A percentile compares a stretch with the other conserved stretches of the same genome.
Conservation (phyloP, 2,329 filamentous ascomycete genomes). For the Geosmithia morbida region DNA sequence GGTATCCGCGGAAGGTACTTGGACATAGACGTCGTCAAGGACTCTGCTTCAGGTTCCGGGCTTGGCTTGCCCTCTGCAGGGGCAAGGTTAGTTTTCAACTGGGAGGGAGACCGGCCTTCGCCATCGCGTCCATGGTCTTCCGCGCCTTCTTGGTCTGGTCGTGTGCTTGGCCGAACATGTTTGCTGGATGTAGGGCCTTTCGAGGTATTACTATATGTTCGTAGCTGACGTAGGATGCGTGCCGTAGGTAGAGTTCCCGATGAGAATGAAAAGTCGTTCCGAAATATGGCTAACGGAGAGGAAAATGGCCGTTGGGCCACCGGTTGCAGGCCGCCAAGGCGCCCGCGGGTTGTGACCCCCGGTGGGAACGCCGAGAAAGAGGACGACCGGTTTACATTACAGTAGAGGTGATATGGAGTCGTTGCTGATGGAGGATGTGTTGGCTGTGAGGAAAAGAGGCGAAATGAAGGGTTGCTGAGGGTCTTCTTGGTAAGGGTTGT, state of each 20-base stretch:
- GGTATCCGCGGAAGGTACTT: constrained; percentile 55
- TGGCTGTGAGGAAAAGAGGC: neutral
- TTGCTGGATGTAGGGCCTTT: neutral
- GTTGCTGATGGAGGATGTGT: neutral
- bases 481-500: neutral
- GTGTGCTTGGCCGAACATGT: neutral
- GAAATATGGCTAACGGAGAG: neutral
- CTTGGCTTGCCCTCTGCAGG: neutral
- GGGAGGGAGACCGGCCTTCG: neutral
- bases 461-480: neutral
- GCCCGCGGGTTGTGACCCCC: no score
- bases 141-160: neutral
- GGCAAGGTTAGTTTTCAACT: neutral
- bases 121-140: neutral
- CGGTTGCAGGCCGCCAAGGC: neutral
- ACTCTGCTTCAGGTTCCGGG: constrained; percentile 12
- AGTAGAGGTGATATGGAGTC: neutral
- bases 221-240: neutral
- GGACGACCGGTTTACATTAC: neutral
- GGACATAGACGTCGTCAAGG: constrained; percentile 35
- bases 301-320: neutral
- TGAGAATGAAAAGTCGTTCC: neutral
- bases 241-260: neutral
- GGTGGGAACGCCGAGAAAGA: neutral
- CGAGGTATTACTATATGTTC: neutral